Percentiles rank a stretch among this genome's conserved stretches.
These are phyloP conservation scores for Flaveria trinervia DNA, from an alignment of 129 eudicot genomes.

Conservation along the genomic window DNA sequence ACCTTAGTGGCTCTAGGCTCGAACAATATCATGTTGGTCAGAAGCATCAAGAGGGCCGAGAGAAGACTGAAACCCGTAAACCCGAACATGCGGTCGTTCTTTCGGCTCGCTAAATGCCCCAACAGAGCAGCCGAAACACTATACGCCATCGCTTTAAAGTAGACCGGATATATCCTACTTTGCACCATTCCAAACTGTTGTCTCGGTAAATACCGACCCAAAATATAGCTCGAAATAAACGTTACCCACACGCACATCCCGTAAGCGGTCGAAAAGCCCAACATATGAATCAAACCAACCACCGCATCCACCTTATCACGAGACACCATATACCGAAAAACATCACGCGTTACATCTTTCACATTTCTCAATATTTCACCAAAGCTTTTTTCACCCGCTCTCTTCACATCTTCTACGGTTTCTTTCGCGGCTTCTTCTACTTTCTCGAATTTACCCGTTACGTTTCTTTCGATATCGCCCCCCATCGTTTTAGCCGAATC, in stretches of 20 bases:
- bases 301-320: conserved; percentile 28
- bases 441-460: conserved; percentile 18
- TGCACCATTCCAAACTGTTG: conserved; percentile 82
- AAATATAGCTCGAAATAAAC: conserved; percentile 66
- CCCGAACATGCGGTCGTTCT: conserved; percentile 26
- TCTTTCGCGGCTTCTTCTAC: conserved; percentile 14
- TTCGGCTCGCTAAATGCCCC: conserved; percentile 47
- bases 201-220: conserved; percentile 53
- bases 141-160: conserved; percentile 66
- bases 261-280: conserved; percentile 64
- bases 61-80: conserved; percentile 51
- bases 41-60: conserved; percentile 44
- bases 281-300: conserved; percentile 48
- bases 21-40: conserved; percentile 55
- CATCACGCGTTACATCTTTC: conserved; percentile 32
- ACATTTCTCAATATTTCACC: conserved; percentile 25
- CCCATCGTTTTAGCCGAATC: conserved; percentile 19
- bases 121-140: conserved; percentile 56
- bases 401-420: conserved; percentile 10
- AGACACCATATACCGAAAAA: conserved; percentile 24
- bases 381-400: conserved; percentile 37
- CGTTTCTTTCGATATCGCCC: conserved; percentile 27
- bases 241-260: conserved; percentile 83
- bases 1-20: conserved; percentile 92
- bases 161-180: conserved; percentile 77